These are phyloP conservation scores for Ophiobolus disseminans DNA, from an alignment of 2,329 filamentous ascomycete genomes.

Conservation along the genomic window DNA sequence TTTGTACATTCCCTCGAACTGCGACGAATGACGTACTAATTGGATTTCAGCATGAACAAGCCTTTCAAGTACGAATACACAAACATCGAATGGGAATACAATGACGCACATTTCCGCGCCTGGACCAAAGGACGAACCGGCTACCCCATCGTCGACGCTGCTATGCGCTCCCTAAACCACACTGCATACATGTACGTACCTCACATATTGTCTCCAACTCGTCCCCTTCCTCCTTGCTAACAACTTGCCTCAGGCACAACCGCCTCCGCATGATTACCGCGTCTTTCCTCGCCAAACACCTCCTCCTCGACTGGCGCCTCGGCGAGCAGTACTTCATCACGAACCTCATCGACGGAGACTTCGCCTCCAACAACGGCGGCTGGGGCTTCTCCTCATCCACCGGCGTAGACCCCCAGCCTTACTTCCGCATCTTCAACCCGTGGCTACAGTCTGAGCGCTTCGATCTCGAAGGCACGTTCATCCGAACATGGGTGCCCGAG, in stretches of 20 bases:
- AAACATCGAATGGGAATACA: slow-evolving; percentile 77
- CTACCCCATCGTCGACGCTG: slow-evolving; percentile 58
- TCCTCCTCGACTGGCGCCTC: slow-evolving; percentile 59
- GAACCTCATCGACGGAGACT: slow-evolving; percentile 56
- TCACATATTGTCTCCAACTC: too few species aligned
- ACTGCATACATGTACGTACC: slow-evolving; percentile 62
- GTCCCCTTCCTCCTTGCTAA: too few species aligned
- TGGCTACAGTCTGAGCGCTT: slow-evolving; percentile 86
- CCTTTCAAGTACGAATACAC: slow-evolving; percentile 85
- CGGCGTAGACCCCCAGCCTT: slow-evolving; percentile 85
- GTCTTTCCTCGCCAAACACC: slow-evolving; percentile 58
- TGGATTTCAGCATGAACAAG: slow-evolving; percentile 67
- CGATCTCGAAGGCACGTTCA: slow-evolving; percentile 79
- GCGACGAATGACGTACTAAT: slow-evolving; percentile 11
- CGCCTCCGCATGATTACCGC: slow-evolving; percentile 59
- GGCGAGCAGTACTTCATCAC: slow-evolving; percentile 61
- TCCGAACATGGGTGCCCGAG: slow-evolving; percentile 82
- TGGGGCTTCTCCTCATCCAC: slow-evolving; percentile 72
- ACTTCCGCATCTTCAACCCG: slow-evolving; percentile 91
- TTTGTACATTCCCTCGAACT: slow-evolving; percentile 45
- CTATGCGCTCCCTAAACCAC: slow-evolving; percentile 58
- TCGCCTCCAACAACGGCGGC: slow-evolving; percentile 65
- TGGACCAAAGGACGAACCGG: slow-evolving; percentile 64
- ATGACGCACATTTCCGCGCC: slow-evolving; percentile 64
- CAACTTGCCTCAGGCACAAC: too few species aligned